Evolutionary conservation across 164 flowering plant genomes (phyloP).

Genomic region (Houttuynia cordata): DNA sequence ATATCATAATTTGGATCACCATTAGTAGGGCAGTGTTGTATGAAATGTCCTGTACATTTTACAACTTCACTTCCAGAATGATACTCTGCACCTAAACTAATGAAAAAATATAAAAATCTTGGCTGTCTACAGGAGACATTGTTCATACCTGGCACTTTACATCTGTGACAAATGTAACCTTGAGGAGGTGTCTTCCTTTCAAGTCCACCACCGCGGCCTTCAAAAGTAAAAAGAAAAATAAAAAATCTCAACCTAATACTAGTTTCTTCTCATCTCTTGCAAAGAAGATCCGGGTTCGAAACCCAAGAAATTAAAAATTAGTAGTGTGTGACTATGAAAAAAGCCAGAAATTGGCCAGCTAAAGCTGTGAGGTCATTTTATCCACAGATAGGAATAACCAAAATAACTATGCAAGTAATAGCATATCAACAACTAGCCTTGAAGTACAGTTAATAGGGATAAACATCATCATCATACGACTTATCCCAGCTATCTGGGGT

Average conservation of each 20-base stretch:
- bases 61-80: background rate
- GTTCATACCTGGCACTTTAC: constrained; percentile 77
- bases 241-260: background rate
- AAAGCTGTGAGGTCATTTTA: too few species aligned
- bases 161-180: constrained; percentile 89
- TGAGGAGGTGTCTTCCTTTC: constrained; percentile 84
- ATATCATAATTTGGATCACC: constrained; percentile 90
- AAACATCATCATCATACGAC: too few species aligned
- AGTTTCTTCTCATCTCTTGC: background rate
- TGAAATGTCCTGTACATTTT: constrained; percentile 63
- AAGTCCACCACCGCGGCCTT: constrained; percentile 41
- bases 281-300: background rate
- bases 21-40: constrained; percentile 97
- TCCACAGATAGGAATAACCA: background rate
- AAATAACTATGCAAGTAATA: too few species aligned
- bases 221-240: background rate
- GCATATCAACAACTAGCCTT: background rate
- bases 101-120: background rate
- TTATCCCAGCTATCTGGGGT: too few species aligned
- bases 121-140: background rate
- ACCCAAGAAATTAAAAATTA: background rate
- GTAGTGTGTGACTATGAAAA: background rate
- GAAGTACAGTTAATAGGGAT: background rate
- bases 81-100: constrained; percentile 1
- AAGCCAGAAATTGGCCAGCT: too few species aligned